phyloP scores from a whole-genome alignment of 148 eudicot species.

The Silene latifolia region DNA sequence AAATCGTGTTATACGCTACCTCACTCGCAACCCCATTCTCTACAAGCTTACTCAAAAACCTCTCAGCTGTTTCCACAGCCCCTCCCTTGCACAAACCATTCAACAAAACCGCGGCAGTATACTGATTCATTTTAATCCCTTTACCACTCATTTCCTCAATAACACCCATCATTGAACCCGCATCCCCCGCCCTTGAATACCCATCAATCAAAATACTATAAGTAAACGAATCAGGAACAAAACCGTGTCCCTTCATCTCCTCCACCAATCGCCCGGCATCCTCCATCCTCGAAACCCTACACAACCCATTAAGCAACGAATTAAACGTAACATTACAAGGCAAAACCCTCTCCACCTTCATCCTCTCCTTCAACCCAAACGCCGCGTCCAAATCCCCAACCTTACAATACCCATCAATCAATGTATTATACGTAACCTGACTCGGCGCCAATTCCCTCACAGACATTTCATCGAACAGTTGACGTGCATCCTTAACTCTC shows the following conservation, averaged over 20 bases:
- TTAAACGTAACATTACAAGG: slow-evolving; percentile 65
- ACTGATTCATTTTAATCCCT: slow-evolving; percentile 43
- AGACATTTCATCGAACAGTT: slow-evolving; percentile 73
- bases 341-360: slow-evolving; percentile 48
- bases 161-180: slow-evolving; percentile 35
- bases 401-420: slow-evolving; percentile 88
- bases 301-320: slow-evolving; percentile 66
- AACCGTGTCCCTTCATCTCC: slow-evolving; percentile 59
- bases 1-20: slow-evolving; percentile 59
- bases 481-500: slow-evolving; percentile 47
- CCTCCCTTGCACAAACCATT: slow-evolving; percentile 73
- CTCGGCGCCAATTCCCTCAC: slow-evolving; percentile 40
- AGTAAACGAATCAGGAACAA: slow-evolving; percentile 67
- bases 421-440: slow-evolving; percentile 59
- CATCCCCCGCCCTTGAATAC: slow-evolving; percentile 47
- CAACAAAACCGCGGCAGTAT: slow-evolving; percentile 54
- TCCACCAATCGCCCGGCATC: slow-evolving; percentile 45
- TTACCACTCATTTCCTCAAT: slow-evolving; percentile 40
- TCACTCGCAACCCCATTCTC: slow-evolving; percentile 44
- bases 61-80: slow-evolving; percentile 55
- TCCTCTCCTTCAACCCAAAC: slow-evolving; percentile 47
- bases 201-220: slow-evolving; percentile 70
- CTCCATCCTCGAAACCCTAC: slow-evolving; percentile 53
- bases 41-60: slow-evolving; percentile 37
- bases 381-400: slow-evolving; percentile 62